Evolutionary conservation across 225 moss, liverwort and hornwort species (phyloP), one percentile per base, ranked within the genome.

Genomic region (Straminergon stramineum): DNA sequence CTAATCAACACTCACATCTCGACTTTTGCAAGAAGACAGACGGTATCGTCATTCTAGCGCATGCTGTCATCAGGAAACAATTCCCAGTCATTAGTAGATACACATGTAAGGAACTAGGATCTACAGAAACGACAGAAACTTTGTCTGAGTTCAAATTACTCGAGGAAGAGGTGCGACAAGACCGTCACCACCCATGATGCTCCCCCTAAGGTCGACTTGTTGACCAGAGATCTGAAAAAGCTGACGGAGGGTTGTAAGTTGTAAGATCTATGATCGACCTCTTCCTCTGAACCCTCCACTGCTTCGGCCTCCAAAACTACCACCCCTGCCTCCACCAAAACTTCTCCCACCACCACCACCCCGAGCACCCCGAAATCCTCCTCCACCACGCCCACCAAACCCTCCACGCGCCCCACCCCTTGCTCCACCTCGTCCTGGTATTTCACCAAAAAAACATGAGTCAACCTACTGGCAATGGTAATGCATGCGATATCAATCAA

Each of bases 241-340:
- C 78, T 57, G 26, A 65, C 70, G 21, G 67, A 81, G 37, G 61
- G 79, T 32, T 22, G 69, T 32, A 80, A 64, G 30, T 32, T 82
- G 41, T 45, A 51, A 79, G 63, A 20, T 71, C 90, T 92, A 95
- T 22, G 90, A 96, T 87, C 96, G 93, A 77, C 96, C 95, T 92
- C 96, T 95, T 60, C 97, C 97, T 88, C 96, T 94, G 22, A 92
- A 96, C 24, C 98, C 94, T 85, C 97, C 95, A 62, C 95, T 93
- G 63, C 93, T 92, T 76, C 96, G 91, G 61, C 94, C 94, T 88
- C 96, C 97, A 90, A 94, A 93, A 79, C 93, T 86, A 51, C 93
- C 93, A 67, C 95, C 94, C 77, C 98, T 88, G 63, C 93, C 67
- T 56, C 94, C 94, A 84, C 96, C 93, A 87, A 95, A 96, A 87